Conservation (phyloP, 108 stramenopile genomes). For the Stephanodiscus minutulus region DNA sequence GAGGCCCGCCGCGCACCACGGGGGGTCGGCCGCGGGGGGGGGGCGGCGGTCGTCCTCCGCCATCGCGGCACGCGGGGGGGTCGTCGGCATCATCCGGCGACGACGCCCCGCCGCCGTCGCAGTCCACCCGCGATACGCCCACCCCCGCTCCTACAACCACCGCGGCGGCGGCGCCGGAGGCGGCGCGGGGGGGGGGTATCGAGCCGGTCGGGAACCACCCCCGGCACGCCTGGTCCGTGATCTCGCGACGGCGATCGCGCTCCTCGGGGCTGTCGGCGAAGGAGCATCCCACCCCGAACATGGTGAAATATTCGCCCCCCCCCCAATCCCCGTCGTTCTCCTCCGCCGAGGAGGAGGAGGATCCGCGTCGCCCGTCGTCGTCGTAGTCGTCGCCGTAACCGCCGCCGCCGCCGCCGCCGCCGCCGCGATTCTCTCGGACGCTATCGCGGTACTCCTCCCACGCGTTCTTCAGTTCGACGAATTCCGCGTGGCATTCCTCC, state of each 20-base stretch:
- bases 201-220: constrained; percentile 83
- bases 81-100: no score
- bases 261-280: constrained; percentile 78
- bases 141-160: background rate
- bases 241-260: constrained; percentile 57
- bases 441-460: constrained; percentile 72
- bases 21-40: no score
- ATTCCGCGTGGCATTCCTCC: constrained; percentile 31
- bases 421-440: constrained; percentile 6
- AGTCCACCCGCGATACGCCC: no score
- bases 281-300: constrained; percentile 88
- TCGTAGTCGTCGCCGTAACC: background rate
- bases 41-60: background rate
- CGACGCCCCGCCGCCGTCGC: no score
- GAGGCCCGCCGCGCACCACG: no score
- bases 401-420: background rate
- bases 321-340: constrained; percentile 1
- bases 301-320: constrained; percentile 66
- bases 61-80: no score
- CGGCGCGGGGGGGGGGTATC: constrained; percentile 11
- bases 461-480: constrained; percentile 66
- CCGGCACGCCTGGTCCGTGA: constrained; percentile 82
- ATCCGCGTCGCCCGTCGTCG: constrained; percentile 34
- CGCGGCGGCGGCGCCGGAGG: background rate
- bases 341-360: no score